Evolutionary conservation across 768 basidiomycete species (phyloP).

Genomic region (Rickenella mellea): DNA sequence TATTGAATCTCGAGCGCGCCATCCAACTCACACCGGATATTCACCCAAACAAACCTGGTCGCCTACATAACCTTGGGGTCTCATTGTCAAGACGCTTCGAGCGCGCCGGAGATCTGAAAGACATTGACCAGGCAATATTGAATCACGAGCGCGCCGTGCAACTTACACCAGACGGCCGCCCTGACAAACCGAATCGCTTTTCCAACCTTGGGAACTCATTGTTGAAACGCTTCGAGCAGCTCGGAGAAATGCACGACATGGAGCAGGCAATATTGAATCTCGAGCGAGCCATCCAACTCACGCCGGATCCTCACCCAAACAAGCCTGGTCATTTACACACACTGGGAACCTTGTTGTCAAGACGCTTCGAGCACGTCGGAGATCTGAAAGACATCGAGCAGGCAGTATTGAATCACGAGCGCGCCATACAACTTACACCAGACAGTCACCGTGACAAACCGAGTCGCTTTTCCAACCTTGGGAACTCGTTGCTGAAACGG

Average conservation of each 20-base stretch:
- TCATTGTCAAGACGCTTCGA: constrained; percentile 4
- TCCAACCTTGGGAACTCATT: constrained; percentile 5
- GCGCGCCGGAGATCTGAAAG: constrained; percentile 3
- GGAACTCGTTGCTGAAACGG: neutral
- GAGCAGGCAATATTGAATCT: constrained; percentile 1
- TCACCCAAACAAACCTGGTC: constrained; percentile 6
- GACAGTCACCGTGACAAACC: neutral
- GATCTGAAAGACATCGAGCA: constrained; percentile 5
- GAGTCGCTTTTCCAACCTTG: neutral
- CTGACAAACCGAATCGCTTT: constrained; percentile 1
- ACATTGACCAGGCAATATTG: constrained; percentile 6
- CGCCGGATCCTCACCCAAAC: constrained; percentile 2
- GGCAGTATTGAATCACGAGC: constrained; percentile 1
- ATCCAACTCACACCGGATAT: constrained; percentile 6
- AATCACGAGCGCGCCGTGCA: constrained; percentile 1
- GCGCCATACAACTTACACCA: neutral
- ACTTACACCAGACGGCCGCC: constrained; percentile 7
- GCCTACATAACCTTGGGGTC: constrained; percentile 6
- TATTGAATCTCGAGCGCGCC: neutral
- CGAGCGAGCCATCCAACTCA: constrained; percentile 1
- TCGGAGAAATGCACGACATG: constrained; percentile 2
- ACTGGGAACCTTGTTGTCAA: constrained; percentile 2
- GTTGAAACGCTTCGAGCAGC: constrained; percentile 2
- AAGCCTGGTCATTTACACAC: neutral
- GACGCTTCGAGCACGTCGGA: constrained; percentile 5